These are phyloP conservation scores for Diaporthe longicolla DNA, from an alignment of 2,329 filamentous ascomycete genomes.

Conservation along the genomic window DNA sequence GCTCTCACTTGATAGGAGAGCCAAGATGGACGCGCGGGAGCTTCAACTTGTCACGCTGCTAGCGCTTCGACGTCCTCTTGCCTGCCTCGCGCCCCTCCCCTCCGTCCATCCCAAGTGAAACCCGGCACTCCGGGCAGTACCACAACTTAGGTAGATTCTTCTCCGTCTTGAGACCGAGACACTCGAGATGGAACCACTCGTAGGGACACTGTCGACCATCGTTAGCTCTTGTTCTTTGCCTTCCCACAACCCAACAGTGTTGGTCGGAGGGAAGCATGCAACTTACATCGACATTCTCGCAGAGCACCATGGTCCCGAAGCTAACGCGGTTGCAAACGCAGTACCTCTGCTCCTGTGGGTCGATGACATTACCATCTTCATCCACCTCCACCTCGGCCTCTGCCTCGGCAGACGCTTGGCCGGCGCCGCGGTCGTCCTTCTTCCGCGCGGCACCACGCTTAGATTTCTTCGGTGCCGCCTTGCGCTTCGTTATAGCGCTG, in stretches of 20 bases:
- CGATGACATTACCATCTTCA: slow-evolving; percentile 78
- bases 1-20: slow-evolving; percentile 7
- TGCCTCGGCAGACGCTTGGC: slow-evolving; percentile 53
- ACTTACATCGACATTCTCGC: slow-evolving; percentile 82
- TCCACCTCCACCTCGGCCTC: slow-evolving; percentile 73
- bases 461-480: slow-evolving; percentile 74
- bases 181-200: slow-evolving; percentile 89
- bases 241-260: neutral
- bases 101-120: slow-evolving; percentile 71
- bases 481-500: slow-evolving; percentile 79
- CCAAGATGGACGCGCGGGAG: slow-evolving; percentile 28
- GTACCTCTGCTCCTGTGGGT: slow-evolving; percentile 82
- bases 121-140: slow-evolving; percentile 85
- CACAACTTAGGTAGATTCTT: slow-evolving; percentile 83
- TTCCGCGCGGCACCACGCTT: slow-evolving; percentile 62
- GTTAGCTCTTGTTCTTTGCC: slow-evolving; percentile 41
- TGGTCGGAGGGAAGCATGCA: neutral
- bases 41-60: slow-evolving; percentile 51
- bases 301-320: slow-evolving; percentile 87
- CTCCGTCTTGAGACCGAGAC: slow-evolving; percentile 77
- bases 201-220: slow-evolving; percentile 74
- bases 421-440: slow-evolving; percentile 62
- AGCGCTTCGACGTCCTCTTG: slow-evolving; percentile 62
- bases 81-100: slow-evolving; percentile 71
- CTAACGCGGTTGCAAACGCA: slow-evolving; percentile 85